Base-by-base conservation (phyloP, 306 rosid species). In the Cucurbita pepo region DNA sequence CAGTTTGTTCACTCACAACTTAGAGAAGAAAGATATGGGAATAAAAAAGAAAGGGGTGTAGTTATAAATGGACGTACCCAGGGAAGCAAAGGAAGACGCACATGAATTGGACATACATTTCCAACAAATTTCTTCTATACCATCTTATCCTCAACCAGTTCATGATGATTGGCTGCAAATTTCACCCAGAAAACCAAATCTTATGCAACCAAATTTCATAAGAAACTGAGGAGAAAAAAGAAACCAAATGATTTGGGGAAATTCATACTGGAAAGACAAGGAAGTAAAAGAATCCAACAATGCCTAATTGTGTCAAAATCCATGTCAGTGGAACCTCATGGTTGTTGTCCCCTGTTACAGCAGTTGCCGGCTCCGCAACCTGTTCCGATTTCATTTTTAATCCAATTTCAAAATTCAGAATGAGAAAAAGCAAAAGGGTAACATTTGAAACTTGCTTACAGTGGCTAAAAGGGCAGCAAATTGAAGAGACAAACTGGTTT, bases 81-180 rank as follows among this genome's bases (percentile, higher is more conserved):
- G 99, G 92, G 73, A 94, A 94, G 91, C 85, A 88, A 69, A 94
- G 58, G 92, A 94, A 94, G 86, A 86, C 95, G 79, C 79, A 91
- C 96, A 94, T 91, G 86, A 94, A 94, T 73, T 89, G 99, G 7
- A 94, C 41, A 74, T 89, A 91, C 89, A 87, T 89, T 81, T 88
- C 97, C 66, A 82, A 72, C 66, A 89, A 80, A 19, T 84, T 84
- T 84, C 99, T 91, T 78, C 77, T 85, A 71, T 94, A 91, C 91
- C 89, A 91, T 78, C 99, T 87, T 83, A 81, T 84, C 83, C 97
- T 86, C 60, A 94, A 80, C 97, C 99, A 94, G 87, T 80, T 82
- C 90, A 91, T 62, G 71, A 94, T 85, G 74, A 88, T 70, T 66
- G 99, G 96, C 97, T 94, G 86, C 85, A 82, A 58, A 80, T 78